Percentiles rank a stretch among this genome's conserved stretches.
phyloP scores from a whole-genome alignment of 352 stramenopile genomes.

The Phytophthora palmivora region DNA sequence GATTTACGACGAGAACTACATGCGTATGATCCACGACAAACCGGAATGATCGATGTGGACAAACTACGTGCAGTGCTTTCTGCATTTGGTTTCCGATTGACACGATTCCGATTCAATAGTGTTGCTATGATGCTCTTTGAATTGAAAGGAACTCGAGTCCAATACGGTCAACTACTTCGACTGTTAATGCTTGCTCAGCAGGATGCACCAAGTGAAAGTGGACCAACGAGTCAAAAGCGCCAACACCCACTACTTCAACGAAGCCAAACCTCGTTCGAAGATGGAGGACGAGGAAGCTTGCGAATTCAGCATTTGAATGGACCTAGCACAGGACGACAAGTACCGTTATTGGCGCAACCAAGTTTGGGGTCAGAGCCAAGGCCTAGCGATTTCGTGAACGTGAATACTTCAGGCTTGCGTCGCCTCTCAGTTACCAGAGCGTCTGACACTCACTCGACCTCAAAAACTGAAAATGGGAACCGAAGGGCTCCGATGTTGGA shows the following conservation, averaged over 20 bases:
- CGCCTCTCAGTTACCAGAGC: slow-evolving; percentile 3
- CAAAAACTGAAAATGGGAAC: slow-evolving; percentile 3
- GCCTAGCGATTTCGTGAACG: slow-evolving; percentile 28
- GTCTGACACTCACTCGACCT: slow-evolving; percentile 11
- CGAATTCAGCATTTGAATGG: slow-evolving; percentile 2
- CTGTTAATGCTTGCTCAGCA: slow-evolving; percentile 40
- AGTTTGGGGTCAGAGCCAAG: slow-evolving; percentile 33
- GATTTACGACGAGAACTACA: slow-evolving; percentile 44
- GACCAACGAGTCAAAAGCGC: slow-evolving; percentile 5
- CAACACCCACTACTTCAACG: slow-evolving; percentile 28
- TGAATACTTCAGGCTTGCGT: slow-evolving; percentile 17
- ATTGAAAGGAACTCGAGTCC: slow-evolving; percentile 40
- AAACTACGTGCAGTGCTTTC: slow-evolving; percentile 43
- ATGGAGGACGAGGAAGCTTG: slow-evolving; percentile 5
- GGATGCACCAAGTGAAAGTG: slow-evolving; percentile 10
- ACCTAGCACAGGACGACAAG: slow-evolving; percentile 7
- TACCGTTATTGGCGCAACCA: slow-evolving; percentile 22
- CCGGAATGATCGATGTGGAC: slow-evolving; percentile 49
- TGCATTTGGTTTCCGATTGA: slow-evolving; percentile 50
- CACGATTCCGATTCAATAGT: slow-evolving; percentile 63
- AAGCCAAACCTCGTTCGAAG: slow-evolving; percentile 20
- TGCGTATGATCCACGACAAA: slow-evolving; percentile 30
- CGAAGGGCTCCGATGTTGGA: slow-evolving; percentile 15
- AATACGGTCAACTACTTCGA: slow-evolving; percentile 53
- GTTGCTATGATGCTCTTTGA: slow-evolving; percentile 60